Conservation (phyloP, 371 early-diverging fungal species). For the Rhizopus sp. region DNA sequence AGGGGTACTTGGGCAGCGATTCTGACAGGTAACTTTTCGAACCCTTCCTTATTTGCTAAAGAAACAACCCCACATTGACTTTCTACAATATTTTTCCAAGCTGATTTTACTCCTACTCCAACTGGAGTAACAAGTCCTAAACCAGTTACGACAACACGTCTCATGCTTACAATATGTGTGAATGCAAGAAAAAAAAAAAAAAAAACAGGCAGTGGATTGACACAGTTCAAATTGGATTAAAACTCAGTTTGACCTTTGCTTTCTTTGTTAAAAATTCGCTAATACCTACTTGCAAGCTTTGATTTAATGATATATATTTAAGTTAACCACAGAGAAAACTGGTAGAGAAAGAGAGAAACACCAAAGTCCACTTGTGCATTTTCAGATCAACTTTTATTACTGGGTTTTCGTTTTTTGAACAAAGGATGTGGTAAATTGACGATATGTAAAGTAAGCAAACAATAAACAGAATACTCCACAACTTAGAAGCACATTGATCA, state of each 20-base stretch:
- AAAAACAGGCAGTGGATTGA: neutral
- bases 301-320: no score
- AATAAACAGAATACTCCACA: constrained; percentile 65
- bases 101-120: constrained; percentile 72
- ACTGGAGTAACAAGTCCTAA: constrained; percentile 94
- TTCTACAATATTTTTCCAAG: constrained; percentile 77
- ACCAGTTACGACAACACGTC: constrained; percentile 92
- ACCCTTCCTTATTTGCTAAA: constrained; percentile 46
- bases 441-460: constrained; percentile 66
- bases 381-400: constrained; percentile 7
- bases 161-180: constrained; percentile 4
- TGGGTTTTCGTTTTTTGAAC: constrained; percentile 11
- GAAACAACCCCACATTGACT: constrained; percentile 81
- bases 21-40: constrained; percentile 72
- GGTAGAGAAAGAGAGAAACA: neutral
- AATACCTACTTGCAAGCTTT: no score
- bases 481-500: constrained; percentile 75
- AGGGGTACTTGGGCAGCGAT: constrained; percentile 79
- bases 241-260: no score
- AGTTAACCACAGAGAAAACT: no score
- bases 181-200: constrained; percentile 7
- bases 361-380: neutral
- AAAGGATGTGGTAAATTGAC: constrained; percentile 42
- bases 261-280: no score
- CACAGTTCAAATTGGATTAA: neutral